These are phyloP conservation scores for Serendipita vermifera DNA, from an alignment of 768 basidiomycete genomes.

Conservation along the genomic window DNA sequence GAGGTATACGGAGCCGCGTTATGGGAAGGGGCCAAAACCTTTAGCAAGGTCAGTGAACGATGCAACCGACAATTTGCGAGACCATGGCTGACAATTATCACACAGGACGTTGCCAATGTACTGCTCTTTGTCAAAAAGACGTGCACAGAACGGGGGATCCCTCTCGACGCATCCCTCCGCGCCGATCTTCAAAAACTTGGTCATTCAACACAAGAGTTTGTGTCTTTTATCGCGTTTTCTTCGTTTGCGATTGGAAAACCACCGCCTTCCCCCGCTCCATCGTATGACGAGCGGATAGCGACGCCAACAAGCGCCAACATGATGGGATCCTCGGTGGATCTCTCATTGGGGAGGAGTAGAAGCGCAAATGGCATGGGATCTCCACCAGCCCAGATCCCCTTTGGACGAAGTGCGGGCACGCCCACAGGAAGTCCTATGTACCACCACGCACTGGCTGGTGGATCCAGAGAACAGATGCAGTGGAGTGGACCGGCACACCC, in stretches of 20 bases:
- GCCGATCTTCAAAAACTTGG: constrained; percentile 63
- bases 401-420: background rate
- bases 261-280: background rate
- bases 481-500: constrained; percentile 5
- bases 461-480: background rate
- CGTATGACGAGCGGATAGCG: background rate
- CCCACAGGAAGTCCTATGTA: background rate
- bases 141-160: constrained; percentile 36
- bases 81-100: constrained; percentile 10
- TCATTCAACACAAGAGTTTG: constrained; percentile 75
- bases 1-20: constrained; percentile 44
- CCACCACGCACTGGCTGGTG: background rate
- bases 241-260: constrained; percentile 44
- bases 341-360: background rate
- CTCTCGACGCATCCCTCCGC: constrained; percentile 49
- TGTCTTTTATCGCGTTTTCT: constrained; percentile 74
- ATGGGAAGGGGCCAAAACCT: constrained; percentile 64
- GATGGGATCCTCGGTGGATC: background rate
- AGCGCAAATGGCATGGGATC: constrained; percentile 1
- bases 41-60: constrained; percentile 54
- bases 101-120: constrained; percentile 60
- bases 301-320: background rate
- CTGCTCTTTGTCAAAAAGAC: constrained; percentile 55
- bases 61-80: background rate
- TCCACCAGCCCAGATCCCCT: background rate